phyloP scores from a whole-genome alignment of 2,329 filamentous ascomycete genomes.

The Gaeumannomyces sp. region DNA sequence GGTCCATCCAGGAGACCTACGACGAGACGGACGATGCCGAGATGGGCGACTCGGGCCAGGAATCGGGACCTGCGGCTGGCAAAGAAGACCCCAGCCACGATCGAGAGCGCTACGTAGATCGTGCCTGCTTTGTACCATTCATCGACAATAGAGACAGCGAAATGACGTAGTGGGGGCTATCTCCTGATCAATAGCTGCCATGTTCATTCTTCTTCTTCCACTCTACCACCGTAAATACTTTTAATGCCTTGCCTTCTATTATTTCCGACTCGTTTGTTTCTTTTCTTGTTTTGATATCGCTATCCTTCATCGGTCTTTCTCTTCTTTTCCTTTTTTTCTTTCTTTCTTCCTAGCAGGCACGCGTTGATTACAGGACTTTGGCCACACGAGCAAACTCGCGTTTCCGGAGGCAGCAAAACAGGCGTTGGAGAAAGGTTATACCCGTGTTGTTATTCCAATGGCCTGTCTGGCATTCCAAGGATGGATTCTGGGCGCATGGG shows the following conservation, averaged over 20 bases:
- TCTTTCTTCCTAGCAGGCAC: neutral
- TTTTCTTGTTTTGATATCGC: too few relatives aligned
- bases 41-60: neutral
- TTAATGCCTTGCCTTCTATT: neutral
- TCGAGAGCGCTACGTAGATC: neutral
- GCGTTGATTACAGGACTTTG: too few relatives aligned
- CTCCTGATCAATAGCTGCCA: neutral
- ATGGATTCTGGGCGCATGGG: too few relatives aligned
- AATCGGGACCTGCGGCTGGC: too few relatives aligned
- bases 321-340: neutral
- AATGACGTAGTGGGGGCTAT: neutral
- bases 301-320: neutral
- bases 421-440: too few relatives aligned
- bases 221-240: neutral
- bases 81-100: neutral
- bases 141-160: constrained; percentile 4
- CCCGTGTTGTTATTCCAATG: too few relatives aligned
- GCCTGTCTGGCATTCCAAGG: too few relatives aligned
- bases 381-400: too few relatives aligned
- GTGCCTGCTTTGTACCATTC: constrained; percentile 3
- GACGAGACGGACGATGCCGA: constrained; percentile 18
- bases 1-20: constrained; percentile 21
- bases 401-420: too few relatives aligned
- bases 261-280: too few relatives aligned
- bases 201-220: neutral